A percentile compares a stretch with the other conserved stretches of the same genome.
Conservation (phyloP, 2,329 filamentous ascomycete species). For the Lasiodiplodia sp. region DNA sequence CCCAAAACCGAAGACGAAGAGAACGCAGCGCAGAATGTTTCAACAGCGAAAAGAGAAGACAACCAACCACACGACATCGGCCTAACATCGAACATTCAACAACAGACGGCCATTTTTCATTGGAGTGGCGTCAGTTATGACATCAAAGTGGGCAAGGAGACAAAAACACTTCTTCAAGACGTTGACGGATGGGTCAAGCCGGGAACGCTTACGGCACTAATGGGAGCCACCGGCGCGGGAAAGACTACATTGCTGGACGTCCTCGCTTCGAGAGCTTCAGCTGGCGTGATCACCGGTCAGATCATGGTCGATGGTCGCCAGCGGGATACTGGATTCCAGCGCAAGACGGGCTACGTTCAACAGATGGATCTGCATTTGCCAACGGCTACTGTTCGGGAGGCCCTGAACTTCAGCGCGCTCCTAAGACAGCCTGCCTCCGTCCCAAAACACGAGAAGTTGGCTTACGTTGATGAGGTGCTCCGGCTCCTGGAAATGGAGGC, state of each 20-base stretch:
- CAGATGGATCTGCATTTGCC: conserved; percentile 62
- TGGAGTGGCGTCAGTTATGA: conserved; percentile 61
- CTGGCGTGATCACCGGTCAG: conserved; percentile 48
- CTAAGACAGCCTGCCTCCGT: conserved; percentile 60
- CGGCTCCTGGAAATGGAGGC: conserved; percentile 72
- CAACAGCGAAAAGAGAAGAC: conserved; percentile 27
- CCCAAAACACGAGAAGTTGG: conserved; percentile 64
- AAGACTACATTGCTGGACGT: conserved; percentile 49
- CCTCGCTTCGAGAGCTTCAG: conserved; percentile 44
- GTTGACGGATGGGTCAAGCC: conserved; percentile 64
- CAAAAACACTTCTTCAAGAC: conserved; percentile 61
- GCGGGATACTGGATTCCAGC: conserved; percentile 45
- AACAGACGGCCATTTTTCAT: conserved; percentile 71
- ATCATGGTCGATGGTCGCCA: conserved; percentile 49
- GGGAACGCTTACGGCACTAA: conserved; percentile 59
- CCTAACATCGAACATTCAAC: conserved; percentile 34
- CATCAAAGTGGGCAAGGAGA: conserved; percentile 59
- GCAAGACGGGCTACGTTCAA: conserved; percentile 49
- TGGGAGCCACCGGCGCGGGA: conserved; percentile 49
- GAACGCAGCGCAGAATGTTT: conserved; percentile 32
- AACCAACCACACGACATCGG: background rate
- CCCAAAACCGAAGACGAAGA: no score
- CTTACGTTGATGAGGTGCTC: conserved; percentile 70
- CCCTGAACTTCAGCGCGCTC: conserved; percentile 45
- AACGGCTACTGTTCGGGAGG: conserved; percentile 48